phyloP scores from a whole-genome alignment of 257 asterid species.

The Solanum gandarillasii region DNA sequence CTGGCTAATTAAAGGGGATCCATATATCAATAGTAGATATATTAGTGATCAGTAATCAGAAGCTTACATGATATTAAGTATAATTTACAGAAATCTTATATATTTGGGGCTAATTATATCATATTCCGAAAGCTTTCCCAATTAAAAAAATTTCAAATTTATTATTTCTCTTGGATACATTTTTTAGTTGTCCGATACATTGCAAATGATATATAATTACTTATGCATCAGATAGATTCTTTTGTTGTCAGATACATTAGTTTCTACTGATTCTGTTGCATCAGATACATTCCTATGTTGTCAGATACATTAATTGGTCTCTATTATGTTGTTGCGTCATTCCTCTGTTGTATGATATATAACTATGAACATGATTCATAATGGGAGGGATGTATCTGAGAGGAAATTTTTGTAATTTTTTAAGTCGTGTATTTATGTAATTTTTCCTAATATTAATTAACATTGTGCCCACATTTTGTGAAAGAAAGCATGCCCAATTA shows the following conservation, averaged over 20 bases:
- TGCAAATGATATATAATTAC: neutral
- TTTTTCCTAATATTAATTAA: neutral
- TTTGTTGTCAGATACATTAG: neutral
- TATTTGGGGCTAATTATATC: too few relatives aligned
- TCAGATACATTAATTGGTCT: neutral
- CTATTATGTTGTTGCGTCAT: too few relatives aligned
- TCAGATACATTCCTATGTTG: too few relatives aligned
- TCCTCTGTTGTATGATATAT: neutral
- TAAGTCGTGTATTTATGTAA: neutral
- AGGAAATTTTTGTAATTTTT: too few relatives aligned
- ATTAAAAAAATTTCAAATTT: too few relatives aligned
- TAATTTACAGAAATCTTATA: too few relatives aligned
- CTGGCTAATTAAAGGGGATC: neutral
- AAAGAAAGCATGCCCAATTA: neutral
- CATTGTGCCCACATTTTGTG: neutral
- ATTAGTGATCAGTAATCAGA: neutral
- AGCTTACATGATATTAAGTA: neutral
- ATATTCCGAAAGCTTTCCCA: neutral
- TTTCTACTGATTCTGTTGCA: neutral
- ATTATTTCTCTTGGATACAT: neutral
- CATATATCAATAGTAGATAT: neutral
- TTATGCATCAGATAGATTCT: neutral
- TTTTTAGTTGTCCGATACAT: neutral
- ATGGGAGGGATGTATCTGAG: neutral
- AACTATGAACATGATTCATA: neutral